Base-by-base conservation (phyloP, 1,284 basidiomycete species). In the Cryptococcus jaspeensis region DNA sequence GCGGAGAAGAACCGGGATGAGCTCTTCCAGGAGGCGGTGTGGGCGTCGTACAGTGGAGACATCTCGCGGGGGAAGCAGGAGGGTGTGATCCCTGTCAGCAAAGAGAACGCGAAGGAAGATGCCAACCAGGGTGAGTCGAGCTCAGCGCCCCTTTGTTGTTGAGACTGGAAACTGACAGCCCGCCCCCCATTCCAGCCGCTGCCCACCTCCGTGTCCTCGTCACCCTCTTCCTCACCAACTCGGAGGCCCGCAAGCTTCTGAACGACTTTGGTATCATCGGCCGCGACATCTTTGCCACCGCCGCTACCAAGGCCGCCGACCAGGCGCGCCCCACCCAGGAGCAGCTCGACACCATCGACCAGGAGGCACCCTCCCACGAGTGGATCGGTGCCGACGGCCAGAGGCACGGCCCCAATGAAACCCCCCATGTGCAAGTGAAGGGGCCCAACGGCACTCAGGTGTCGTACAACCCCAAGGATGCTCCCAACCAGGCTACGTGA, bases 201-300 rank as follows among this genome's bases (percentile, higher is more conserved):
- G 82, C 83, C 55, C 89, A 96, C 75, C 82, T 96, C n/a, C 87
- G 90, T 61, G 92, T 90, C 0, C 83, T 96, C 49, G 78, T 89
- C 52, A 84, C 83, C 22, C 87, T 96, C 64, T 82, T 96, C 68
- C 81, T 91, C 63, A 94, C 92, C 73, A 96, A 95, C 80, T 87
- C 87, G 1, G 93, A 96, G 79, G 87, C 90, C 39, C 88, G 92
- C 71, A 96, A 96, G 77, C 86, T 94, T 51, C 57, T 92, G 53
- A 84, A 84, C 37, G 92, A 95, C 77, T 84, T 91, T 65, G 85
- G 85, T 28, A 74, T 90, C 61, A 86, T 94, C 57, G 91, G 90
- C 0, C 88, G 92, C 54, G 91, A 95, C 77, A 80, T 96, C 56
- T 86, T 95, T 60, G 86, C 90, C 18, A 86, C 84, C 50, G 85